phyloP scores from a whole-genome alignment of 805 yeast species.

The Cephaloascus albidus region DNA sequence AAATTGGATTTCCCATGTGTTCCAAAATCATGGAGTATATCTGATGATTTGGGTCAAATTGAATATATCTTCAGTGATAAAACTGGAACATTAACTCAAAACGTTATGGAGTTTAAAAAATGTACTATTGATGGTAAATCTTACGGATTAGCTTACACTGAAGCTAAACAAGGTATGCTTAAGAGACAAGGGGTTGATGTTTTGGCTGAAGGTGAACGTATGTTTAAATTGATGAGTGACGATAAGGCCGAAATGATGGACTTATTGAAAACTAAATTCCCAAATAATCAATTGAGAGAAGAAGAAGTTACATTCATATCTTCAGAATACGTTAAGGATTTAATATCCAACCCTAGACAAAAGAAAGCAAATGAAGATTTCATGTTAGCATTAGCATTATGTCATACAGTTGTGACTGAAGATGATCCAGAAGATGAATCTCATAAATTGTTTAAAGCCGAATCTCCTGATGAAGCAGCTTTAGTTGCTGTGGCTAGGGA shows the following conservation, averaged over 20 bases:
- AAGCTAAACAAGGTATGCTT: constrained; percentile 70
- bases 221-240: constrained; percentile 41
- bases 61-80: constrained; percentile 81
- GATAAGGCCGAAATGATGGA: constrained; percentile 56
- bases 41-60: constrained; percentile 81
- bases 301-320: constrained; percentile 55
- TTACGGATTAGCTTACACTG: constrained; percentile 78
- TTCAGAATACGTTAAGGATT: constrained; percentile 44
- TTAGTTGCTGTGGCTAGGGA: constrained; percentile 71
- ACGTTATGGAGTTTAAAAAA: constrained; percentile 79
- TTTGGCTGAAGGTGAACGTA: constrained; percentile 45
- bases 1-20: constrained; percentile 71
- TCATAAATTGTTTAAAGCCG: constrained; percentile 54
- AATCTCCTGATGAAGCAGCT: constrained; percentile 80
- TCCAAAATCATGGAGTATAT: constrained; percentile 78
- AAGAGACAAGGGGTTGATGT: constrained; percentile 74
- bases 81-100: constrained; percentile 79
- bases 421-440: constrained; percentile 23
- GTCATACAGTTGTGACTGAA: constrained; percentile 71
- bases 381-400: constrained; percentile 57
- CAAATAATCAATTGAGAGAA: constrained; percentile 41
- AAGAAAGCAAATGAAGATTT: constrained; percentile 43
- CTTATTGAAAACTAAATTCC: constrained; percentile 8
- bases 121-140: constrained; percentile 65
- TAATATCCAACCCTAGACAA: constrained; percentile 22